Evolutionary conservation across 768 basidiomycete species (phyloP), one percentile per base, ranked within the genome.

Genomic region (Agaricus subrufescens): DNA sequence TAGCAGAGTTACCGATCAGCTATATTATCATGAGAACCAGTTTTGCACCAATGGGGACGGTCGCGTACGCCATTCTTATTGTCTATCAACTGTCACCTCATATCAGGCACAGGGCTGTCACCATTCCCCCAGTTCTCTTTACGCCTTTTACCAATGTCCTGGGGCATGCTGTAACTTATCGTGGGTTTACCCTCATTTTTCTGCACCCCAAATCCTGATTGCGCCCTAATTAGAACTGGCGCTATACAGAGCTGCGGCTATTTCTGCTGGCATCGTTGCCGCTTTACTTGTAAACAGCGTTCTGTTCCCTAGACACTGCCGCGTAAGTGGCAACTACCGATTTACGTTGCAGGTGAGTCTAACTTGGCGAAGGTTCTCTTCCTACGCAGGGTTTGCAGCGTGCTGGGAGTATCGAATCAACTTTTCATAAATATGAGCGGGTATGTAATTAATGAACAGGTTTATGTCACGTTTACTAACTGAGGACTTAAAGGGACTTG

Each of bases 291-390:
- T 75, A 66, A 80, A 78, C 59, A 73, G 70, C 30, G 45, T 79
- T 4, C 53, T 80, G 6, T 80, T 76, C 58, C 79, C 78, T 44
- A 70, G 74, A 43, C 76, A 80, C 59, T 74, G 75, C 62, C 67
- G 77, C 50, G 77, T 78, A 61, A 30, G 69, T 56, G 0, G 9
- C 19, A 15, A 29, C 4, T 12, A 6, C 27, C 27, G 7, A 4
- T 47, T 29, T 30, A 29, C 4, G 9, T 46, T 29, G 15, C 10
- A 30, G 10, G 30, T 31, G 30, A 10, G 12, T 31, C 27, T 27
- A 47, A 31, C 30, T 29, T 42, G 14, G 15, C n/a, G 51, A 46
- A 77, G 77, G 68, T 75, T 9, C 40, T 78, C 15, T 79, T 81
- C 62, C 58, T 79, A 46, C 67, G 71, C 23, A 69, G 71, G 52